Percentiles rank a stretch among this genome's conserved stretches.
Conservation (phyloP, 192 early-diverging fungal species). For the Jimgerdemannia lactiflua region DNA sequence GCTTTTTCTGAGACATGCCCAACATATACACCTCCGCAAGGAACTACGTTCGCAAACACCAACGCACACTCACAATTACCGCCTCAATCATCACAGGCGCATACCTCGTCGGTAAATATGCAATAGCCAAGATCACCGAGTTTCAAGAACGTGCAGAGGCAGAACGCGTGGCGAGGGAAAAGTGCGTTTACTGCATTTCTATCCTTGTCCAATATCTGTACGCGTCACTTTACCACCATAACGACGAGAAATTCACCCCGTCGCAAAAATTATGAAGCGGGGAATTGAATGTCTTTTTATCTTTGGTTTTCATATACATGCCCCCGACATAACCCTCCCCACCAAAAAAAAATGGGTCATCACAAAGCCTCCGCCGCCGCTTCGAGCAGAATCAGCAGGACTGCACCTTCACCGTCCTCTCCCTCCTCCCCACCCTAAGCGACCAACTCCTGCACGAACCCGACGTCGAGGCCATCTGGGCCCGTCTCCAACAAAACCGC, state of each 20-base stretch:
- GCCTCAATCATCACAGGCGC: conserved; percentile 66
- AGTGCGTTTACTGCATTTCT: conserved; percentile 54
- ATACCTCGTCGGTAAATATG: conserved; percentile 74
- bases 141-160: conserved; percentile 62
- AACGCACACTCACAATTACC: conserved; percentile 59
- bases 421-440: conserved; percentile 76
- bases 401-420: conserved; percentile 81
- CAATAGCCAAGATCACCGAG: conserved; percentile 67
- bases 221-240: too few species aligned
- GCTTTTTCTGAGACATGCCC: too few species aligned
- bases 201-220: too few species aligned
- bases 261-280: background rate
- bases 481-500: conserved; percentile 57
- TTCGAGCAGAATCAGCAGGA: conserved; percentile 96
- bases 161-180: conserved; percentile 72
- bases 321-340: too few species aligned
- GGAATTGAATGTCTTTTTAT: background rate
- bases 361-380: conserved; percentile 72
- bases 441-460: conserved; percentile 75
- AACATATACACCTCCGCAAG: conserved; percentile 50
- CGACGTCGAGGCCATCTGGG: conserved; percentile 75
- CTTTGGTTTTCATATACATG: background rate
- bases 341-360: background rate
- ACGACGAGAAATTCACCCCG: too few species aligned
- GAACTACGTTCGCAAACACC: conserved; percentile 66